phyloP scores from a whole-genome alignment of 768 basidiomycete genomes.

The Psilocybe cyanescens region DNA sequence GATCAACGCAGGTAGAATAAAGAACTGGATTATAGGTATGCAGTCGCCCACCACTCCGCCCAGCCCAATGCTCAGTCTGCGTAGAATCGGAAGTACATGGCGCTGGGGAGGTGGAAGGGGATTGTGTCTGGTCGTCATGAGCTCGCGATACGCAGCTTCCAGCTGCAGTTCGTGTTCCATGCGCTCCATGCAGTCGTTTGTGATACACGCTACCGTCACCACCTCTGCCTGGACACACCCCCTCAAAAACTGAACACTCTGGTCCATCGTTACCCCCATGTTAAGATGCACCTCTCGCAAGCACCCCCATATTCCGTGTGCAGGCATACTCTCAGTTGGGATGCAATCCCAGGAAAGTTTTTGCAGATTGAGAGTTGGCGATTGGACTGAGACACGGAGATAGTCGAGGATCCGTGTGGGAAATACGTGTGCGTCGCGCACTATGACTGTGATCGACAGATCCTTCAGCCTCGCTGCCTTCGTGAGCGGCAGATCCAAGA shows the following conservation, averaged over 20 bases:
- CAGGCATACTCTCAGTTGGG: background rate
- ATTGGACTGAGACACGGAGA: background rate
- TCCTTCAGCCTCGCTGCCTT: background rate
- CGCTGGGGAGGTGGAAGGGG: background rate
- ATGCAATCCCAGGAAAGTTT: background rate
- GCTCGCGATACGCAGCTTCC: background rate
- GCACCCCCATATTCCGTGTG: background rate
- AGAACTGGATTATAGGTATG: slow-evolving; percentile 1
- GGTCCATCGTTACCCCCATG: slow-evolving; percentile 7
- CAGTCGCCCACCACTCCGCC: slow-evolving; percentile 7
- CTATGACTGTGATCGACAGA: background rate
- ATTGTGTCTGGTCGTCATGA: background rate
- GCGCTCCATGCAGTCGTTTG: background rate
- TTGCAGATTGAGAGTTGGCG: background rate
- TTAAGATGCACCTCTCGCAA: background rate
- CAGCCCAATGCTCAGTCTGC: background rate
- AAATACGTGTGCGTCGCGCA: background rate
- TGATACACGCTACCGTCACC: slow-evolving; percentile 4
- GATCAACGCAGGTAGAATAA: background rate
- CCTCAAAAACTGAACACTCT: background rate
- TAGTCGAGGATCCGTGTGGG: slow-evolving; percentile 2
- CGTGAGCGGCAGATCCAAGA: background rate
- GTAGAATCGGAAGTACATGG: background rate
- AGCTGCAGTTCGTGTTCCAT: background rate
- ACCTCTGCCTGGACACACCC: background rate